A percentile compares a stretch with the other conserved stretches of the same genome.
Evolutionary conservation across 1,284 basidiomycete species (phyloP).

Genomic region (Microbotryomycetes sp.): DNA sequence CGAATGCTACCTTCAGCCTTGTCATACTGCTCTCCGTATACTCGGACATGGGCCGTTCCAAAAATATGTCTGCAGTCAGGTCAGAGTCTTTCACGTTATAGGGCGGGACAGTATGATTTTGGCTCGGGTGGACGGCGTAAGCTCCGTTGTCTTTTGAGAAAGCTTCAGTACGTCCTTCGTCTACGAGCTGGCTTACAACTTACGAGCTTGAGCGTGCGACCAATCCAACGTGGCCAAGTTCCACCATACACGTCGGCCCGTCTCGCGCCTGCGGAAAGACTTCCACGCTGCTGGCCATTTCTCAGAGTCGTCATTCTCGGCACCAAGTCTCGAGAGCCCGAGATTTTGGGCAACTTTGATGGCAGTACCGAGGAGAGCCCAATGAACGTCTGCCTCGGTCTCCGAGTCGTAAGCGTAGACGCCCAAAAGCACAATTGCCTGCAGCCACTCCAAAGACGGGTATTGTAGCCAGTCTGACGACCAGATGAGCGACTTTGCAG

Average conservation of each 20-base stretch:
- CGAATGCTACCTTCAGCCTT: constrained; percentile 30
- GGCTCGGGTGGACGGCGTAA: constrained; percentile 29
- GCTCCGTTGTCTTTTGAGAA: background rate
- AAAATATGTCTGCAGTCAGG: constrained; percentile 15
- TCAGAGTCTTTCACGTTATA: constrained; percentile 35
- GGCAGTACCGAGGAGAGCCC: constrained; percentile 35
- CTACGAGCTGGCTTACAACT: constrained; percentile 36
- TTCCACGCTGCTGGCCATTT: constrained; percentile 21
- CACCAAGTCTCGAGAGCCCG: constrained; percentile 18
- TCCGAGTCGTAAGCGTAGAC: constrained; percentile 38
- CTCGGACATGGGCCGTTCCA: background rate
- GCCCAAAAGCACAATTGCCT: constrained; percentile 35
- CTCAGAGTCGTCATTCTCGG: background rate
- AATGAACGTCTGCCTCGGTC: constrained; percentile 37
- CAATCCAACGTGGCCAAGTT: constrained; percentile 22
- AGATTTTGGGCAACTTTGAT: constrained; percentile 34
- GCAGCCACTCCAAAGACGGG: constrained; percentile 36
- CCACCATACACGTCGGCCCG: constrained; percentile 38
- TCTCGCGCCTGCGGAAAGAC: constrained; percentile 32
- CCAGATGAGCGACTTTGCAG: constrained; percentile 31
- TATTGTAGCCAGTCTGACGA: constrained; percentile 35
- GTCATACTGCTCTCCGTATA: constrained; percentile 30
- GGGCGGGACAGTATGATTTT: constrained; percentile 35
- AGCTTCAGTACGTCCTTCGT: no score
- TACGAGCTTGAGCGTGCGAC: constrained; percentile 6